Evolutionary conservation across 179 eudicot species (phyloP), one percentile per base, ranked within the genome.

Genomic region (Nepenthes alata): DNA sequence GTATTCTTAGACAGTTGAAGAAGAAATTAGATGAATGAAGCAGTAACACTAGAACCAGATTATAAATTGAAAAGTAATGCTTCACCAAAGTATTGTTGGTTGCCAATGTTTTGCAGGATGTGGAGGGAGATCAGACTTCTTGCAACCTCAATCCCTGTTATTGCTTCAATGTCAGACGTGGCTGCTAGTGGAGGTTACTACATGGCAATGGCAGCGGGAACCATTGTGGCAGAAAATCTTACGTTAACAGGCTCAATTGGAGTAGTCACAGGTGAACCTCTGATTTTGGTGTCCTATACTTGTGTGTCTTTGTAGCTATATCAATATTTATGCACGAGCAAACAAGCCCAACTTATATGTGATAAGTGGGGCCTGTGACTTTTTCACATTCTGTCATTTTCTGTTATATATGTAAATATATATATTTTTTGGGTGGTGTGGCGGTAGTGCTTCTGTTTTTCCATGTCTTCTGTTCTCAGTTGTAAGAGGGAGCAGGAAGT

Each of bases 131-230:
- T 91, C 57, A 85, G 67, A 75, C 91, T 86, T 70, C 73, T 91
- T 66, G 91, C 95, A 37, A 89, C 77, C 47, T 68, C 77, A 51
- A 86, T 79, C 64, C 98, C 98, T 70, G 98, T 91, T 10, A 68
- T 91, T 72, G 95, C 96, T 74, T 91, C 98, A 53, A 89, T 91
- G 96, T 81, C 79, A 37, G 96, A 91, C 80, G 89, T 88, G 58
- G 96, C 98, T 41, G 96, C 98, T 78, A 91, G 98, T 70, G 98
- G 98, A 64, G 98, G 98, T 61, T 91, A 91, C 71, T 91, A 89
- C 68, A 88, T 91, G 95, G 95, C 98, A 62, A 91, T 91, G 98
- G 98, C 80, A 62, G 86, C 98, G 6, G 85, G 77, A 38, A 55
- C 80, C 58, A 86, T 91, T 70, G 83, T 91, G 61, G 90, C 96